A percentile compares a stretch with the other conserved stretches of the same genome.
These are phyloP conservation scores for Pichia sp. DNA, from an alignment of 1,139 yeast species.

Conservation along the genomic window DNA sequence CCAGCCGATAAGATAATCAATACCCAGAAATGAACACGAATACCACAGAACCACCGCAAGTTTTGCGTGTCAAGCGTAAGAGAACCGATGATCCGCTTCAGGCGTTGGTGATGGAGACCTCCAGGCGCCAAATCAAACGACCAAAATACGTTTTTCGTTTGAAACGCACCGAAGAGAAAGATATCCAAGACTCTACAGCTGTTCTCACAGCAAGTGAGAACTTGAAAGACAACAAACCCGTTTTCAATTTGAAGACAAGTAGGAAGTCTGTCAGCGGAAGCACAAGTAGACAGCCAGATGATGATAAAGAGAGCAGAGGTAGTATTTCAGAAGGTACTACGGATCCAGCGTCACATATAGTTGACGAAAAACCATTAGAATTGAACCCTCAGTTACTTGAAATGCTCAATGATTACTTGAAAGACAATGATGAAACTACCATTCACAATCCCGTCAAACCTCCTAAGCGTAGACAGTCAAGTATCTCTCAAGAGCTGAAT, in stretches of 20 bases:
- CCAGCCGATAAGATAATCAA: not conserved
- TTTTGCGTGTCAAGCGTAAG: conserved; percentile 76
- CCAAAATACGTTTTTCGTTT: conserved; percentile 45
- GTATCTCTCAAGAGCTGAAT: conserved; percentile 12
- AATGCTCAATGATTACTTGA: conserved; percentile 56
- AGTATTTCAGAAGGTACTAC: not conserved
- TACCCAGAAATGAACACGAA: not conserved
- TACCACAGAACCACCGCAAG: conserved; percentile 37
- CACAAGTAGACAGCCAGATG: not conserved
- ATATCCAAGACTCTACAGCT: conserved; percentile 16
- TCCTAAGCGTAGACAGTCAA: conserved; percentile 23
- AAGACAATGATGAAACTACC: conserved; percentile 24
- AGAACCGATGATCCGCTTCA: conserved; percentile 82
- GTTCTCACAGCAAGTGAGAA: conserved; percentile 16
- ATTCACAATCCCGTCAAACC: conserved; percentile 17
- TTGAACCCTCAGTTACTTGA: conserved; percentile 50
- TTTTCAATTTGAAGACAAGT: conserved; percentile 11
- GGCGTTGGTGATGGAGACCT: conserved; percentile 42
- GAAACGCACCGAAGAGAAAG: conserved; percentile 53
- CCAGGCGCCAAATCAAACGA: conserved; percentile 25
- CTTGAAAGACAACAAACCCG: conserved; percentile 10
- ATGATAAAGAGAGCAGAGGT: not conserved
- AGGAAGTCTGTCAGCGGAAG: not conserved
- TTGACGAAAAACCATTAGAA: conserved; percentile 11
- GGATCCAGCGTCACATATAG: not conserved